phyloP scores from a whole-genome alignment of 2,329 filamentous ascomycete species.

The Diaporthe sp. region DNA sequence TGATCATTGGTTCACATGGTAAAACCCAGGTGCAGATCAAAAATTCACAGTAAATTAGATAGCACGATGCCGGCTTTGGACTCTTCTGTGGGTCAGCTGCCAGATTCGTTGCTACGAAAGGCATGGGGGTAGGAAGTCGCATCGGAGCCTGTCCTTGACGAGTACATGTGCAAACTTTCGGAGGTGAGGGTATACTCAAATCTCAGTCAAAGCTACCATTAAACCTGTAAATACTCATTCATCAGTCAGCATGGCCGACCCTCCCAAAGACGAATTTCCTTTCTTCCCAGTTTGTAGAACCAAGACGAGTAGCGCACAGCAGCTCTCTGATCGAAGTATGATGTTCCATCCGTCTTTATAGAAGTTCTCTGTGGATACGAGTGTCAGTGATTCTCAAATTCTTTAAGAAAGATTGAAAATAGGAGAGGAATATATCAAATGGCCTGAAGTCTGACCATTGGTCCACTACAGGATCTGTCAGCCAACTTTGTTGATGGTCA shows the following conservation, averaged over 20 bases:
- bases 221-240: too few species aligned
- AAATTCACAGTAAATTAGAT: background rate
- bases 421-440: too few species aligned
- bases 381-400: fast-evolving
- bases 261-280: too few species aligned
- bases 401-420: too few species aligned
- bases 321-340: background rate
- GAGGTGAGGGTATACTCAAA: too few species aligned
- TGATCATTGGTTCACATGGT: background rate
- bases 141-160: background rate
- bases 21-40: background rate
- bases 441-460: too few species aligned
- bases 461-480: too few species aligned
- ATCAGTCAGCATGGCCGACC: too few species aligned
- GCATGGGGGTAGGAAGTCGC: background rate
- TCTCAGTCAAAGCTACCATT: background rate
- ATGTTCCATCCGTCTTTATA: background rate
- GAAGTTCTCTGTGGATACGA: background rate
- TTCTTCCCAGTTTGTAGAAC: background rate
- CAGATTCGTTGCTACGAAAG: background rate
- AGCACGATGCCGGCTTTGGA: background rate
- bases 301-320: background rate
- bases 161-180: background rate
- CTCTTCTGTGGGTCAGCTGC: background rate
- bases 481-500: too few species aligned